Conservation (phyloP, 371 early-diverging fungal genomes). For the Rhizopus stolonifer region DNA sequence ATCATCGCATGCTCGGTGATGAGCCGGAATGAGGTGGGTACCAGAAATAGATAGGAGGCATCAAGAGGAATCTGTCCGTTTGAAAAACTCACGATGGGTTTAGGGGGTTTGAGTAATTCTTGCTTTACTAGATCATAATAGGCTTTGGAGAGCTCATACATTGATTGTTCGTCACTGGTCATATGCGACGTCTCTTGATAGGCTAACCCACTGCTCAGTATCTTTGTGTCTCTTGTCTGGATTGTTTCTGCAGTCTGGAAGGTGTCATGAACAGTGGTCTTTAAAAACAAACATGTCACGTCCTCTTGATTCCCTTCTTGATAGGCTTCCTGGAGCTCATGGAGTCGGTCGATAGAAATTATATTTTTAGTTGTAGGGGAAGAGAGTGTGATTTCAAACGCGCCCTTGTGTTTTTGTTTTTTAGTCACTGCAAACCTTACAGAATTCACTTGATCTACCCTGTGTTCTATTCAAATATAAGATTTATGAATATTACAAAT, state of each 20-base stretch:
- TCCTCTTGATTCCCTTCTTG: constrained; percentile 11
- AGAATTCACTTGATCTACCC: constrained; percentile 18
- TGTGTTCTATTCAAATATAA: constrained; percentile 3
- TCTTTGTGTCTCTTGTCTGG: constrained; percentile 25
- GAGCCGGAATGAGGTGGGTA: constrained; percentile 38
- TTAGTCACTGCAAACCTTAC: constrained; percentile 21
- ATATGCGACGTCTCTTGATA: constrained; percentile 33
- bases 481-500: too few relatives aligned
- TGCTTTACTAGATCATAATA: constrained; percentile 16
- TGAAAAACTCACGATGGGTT: constrained; percentile 35
- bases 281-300: constrained; percentile 31
- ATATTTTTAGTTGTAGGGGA: constrained; percentile 35
- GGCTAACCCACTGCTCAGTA: constrained; percentile 31
- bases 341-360: constrained; percentile 23
- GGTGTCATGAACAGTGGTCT: constrained; percentile 24
- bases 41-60: constrained; percentile 39
- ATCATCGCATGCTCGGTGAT: constrained; percentile 51
- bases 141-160: constrained; percentile 11
- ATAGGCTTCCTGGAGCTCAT: constrained; percentile 15
- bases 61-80: constrained; percentile 48
- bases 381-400: constrained; percentile 27
- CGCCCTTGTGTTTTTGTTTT: constrained; percentile 20
- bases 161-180: constrained; percentile 9
- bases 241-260: constrained; percentile 12
- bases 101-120: constrained; percentile 11